These are phyloP conservation scores for Neodidymelliopsis sp. DNA, from an alignment of 2,329 filamentous ascomycete species.

Conservation along the genomic window DNA sequence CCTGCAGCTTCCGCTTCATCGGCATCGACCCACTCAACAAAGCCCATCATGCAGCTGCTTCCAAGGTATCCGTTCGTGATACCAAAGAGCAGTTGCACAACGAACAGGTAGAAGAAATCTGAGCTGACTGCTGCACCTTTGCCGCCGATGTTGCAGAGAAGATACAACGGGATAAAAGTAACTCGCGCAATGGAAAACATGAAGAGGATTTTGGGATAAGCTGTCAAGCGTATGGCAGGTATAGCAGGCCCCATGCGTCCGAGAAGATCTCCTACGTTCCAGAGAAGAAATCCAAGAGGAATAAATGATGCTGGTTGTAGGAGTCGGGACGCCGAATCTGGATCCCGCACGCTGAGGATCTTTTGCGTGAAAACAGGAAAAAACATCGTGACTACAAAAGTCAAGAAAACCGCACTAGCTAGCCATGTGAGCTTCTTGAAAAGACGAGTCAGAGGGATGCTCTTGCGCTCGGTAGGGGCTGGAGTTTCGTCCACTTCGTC, in stretches of 20 bases:
- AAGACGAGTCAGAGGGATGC: slow-evolving; percentile 68
- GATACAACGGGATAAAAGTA: slow-evolving; percentile 81
- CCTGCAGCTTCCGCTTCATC: slow-evolving; percentile 88
- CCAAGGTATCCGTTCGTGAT: slow-evolving; percentile 86
- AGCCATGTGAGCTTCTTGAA: slow-evolving; percentile 82
- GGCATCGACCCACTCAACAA: slow-evolving; percentile 79
- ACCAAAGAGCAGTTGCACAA: slow-evolving; percentile 86
- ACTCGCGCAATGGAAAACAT: slow-evolving; percentile 69
- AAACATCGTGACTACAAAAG: slow-evolving; percentile 88
- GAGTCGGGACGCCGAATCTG: slow-evolving; percentile 61
- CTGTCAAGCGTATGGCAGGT: slow-evolving; percentile 63
- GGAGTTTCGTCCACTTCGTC: slow-evolving; percentile 35
- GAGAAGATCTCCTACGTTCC: slow-evolving; percentile 87
- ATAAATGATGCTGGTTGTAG: slow-evolving; percentile 82
- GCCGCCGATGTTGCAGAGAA: slow-evolving; percentile 86
- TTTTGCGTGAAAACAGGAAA: slow-evolving; percentile 86
- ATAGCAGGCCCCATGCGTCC: slow-evolving; percentile 74
- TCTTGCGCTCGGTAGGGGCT: slow-evolving; percentile 47
- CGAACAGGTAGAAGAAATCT: slow-evolving; percentile 84
- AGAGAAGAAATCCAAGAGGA: slow-evolving; percentile 87
- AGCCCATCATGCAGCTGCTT: slow-evolving; percentile 90
- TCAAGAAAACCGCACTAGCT: slow-evolving; percentile 77
- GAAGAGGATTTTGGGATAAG: slow-evolving; percentile 73
- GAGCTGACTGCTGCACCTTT: slow-evolving; percentile 72
- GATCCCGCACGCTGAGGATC: slow-evolving; percentile 53